These are phyloP conservation scores for Pseudocercospora fuligena DNA, from an alignment of 2,329 filamentous ascomycete genomes.

Conservation along the genomic window DNA sequence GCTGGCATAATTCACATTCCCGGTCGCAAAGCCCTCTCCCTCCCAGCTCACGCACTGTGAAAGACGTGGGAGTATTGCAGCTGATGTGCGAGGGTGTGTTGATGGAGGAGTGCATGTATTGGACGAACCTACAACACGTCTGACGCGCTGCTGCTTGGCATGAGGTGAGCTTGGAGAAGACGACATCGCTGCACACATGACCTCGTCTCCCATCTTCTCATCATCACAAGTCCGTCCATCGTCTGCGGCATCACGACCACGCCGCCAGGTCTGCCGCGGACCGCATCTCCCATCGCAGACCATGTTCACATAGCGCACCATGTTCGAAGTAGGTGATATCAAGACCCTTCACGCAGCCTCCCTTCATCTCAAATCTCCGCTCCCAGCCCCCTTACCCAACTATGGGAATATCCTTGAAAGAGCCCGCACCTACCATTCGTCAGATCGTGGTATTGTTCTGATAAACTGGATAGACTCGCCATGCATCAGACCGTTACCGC, in stretches of 20 bases:
- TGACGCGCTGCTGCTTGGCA: not conserved
- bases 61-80: constrained; percentile 1
- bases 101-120: not conserved
- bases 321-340: constrained; percentile 34
- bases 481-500: constrained; percentile 75
- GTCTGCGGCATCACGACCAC: not conserved
- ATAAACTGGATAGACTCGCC: constrained; percentile 49
- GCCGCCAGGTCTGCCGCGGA: not conserved
- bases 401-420: constrained; percentile 12
- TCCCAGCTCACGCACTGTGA: not conserved
- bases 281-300: constrained; percentile 1
- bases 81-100: not conserved
- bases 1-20: not conserved
- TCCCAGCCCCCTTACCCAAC: not conserved
- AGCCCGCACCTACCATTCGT: not conserved
- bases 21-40: not conserved
- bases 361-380: constrained; percentile 7
- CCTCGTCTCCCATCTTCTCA: not conserved
- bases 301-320: constrained; percentile 23
- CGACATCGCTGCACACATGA: not conserved
- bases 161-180: not conserved
- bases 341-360: not conserved
- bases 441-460: constrained; percentile 1
- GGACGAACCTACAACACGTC: not conserved
- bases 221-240: not conserved